A percentile compares a stretch with the other conserved stretches of the same genome.
Evolutionary conservation across 305 asterid species (phyloP).

Genomic region (Solanum hybrid): DNA sequence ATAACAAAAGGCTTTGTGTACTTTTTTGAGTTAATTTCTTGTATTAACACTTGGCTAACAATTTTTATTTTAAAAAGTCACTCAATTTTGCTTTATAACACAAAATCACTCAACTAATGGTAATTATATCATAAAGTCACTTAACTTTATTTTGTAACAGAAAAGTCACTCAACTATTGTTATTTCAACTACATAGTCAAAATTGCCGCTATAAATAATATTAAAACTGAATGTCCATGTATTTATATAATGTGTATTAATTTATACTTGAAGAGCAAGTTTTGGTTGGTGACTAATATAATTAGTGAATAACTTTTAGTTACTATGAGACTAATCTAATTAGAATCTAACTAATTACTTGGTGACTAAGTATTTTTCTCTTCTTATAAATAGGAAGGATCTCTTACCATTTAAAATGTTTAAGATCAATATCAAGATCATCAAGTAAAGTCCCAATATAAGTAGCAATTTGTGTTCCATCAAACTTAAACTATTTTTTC

Average conservation of each 20-base stretch:
- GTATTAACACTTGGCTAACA: accelerated
- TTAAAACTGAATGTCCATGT: background rate
- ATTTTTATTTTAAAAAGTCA: background rate
- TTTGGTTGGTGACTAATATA: background rate
- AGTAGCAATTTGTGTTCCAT: background rate
- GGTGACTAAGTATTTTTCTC: background rate
- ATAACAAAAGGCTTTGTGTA: background rate
- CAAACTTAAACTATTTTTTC: background rate
- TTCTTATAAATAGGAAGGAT: background rate
- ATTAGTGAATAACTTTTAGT: background rate
- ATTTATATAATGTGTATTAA: too few relatives aligned
- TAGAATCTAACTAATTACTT: background rate
- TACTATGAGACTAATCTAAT: background rate
- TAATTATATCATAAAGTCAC: background rate
- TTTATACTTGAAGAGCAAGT: background rate
- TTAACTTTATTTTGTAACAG: background rate
- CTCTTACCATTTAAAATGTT: background rate
- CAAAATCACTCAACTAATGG: background rate
- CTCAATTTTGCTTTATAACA: background rate
- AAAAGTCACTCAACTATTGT: background rate
- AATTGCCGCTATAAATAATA: background rate
- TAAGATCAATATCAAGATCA: background rate
- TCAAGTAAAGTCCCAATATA: background rate
- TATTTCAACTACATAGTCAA: background rate
- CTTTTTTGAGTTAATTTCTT: background rate